phyloP scores from a whole-genome alignment of 202 grass and related monocot species.

The Brachypodium distachyon region DNA sequence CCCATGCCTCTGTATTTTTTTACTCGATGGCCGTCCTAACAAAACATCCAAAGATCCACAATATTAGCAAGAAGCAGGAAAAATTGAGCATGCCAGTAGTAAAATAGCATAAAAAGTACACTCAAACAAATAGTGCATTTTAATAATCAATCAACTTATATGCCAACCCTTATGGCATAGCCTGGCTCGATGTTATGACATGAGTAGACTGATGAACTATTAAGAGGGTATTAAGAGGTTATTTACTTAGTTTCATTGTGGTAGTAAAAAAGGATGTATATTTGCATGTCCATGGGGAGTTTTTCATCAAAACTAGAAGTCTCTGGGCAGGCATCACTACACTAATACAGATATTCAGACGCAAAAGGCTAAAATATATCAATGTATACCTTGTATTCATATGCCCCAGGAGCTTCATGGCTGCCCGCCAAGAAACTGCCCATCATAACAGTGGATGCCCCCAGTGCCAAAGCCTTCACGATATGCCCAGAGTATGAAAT shows the following conservation, averaged over 20 bases:
- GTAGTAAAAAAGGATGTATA: not conserved
- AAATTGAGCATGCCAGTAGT: not conserved
- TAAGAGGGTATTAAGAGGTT: not conserved
- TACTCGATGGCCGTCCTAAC: constrained; percentile 54
- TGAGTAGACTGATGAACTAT: not conserved
- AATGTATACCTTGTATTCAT: constrained; percentile 49
- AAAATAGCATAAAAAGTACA: not conserved
- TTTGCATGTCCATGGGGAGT: not conserved
- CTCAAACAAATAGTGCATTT: not conserved
- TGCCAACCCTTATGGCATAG: not conserved
- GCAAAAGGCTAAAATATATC: not conserved
- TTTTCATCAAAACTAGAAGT: not conserved
- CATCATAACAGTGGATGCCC: constrained; percentile 95
- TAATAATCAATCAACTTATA: not conserved
- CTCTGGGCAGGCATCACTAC: not conserved
- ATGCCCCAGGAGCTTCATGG: constrained; percentile 80
- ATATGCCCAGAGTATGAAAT: constrained; percentile 97
- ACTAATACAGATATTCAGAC: not conserved
- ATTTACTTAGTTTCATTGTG: not conserved
- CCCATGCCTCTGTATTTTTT: constrained; percentile 99
- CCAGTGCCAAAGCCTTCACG: constrained; percentile 79
- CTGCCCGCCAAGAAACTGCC: constrained; percentile 93
- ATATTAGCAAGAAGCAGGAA: not conserved
- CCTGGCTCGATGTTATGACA: not conserved
- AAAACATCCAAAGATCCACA: constrained; percentile 14